Percentiles rank a stretch among this genome's conserved stretches.
Conservation (phyloP, 208 protist species). For the Acanthamoeba sp. region DNA sequence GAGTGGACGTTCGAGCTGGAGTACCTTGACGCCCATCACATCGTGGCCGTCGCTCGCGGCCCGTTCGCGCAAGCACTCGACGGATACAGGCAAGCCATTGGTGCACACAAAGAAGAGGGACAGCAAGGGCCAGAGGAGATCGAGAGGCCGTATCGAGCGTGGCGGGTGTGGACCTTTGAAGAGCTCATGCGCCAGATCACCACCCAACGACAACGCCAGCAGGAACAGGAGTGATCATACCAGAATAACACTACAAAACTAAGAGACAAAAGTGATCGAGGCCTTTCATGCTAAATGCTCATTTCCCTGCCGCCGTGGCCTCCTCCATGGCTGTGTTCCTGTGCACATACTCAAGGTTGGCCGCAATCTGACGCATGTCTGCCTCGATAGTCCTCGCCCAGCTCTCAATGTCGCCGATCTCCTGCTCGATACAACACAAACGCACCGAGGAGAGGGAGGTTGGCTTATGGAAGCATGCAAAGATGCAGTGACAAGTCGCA, state of each 20-base stretch:
- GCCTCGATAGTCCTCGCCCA: conserved; percentile 72
- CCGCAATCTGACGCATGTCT: conserved; percentile 72
- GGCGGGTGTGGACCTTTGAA: conserved; percentile 44
- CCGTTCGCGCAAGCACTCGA: conserved; percentile 56
- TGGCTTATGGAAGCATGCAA: not conserved
- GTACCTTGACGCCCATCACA: conserved; percentile 6
- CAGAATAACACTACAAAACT: too few relatives aligned
- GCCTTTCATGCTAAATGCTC: not conserved
- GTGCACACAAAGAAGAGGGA: not conserved
- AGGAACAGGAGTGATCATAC: not conserved
- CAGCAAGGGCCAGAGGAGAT: not conserved
- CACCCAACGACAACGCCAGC: not conserved
- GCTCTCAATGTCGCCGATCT: conserved; percentile 77
- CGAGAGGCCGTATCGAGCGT: not conserved
- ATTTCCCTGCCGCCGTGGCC: not conserved
- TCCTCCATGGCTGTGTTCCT: conserved; percentile 68
- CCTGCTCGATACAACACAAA: not conserved
- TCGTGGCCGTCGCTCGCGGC: conserved; percentile 59
- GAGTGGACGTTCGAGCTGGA: conserved; percentile 71
- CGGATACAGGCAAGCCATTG: not conserved
- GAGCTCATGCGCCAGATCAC: conserved; percentile 5
- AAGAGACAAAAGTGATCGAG: not conserved
- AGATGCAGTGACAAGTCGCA: too few relatives aligned
- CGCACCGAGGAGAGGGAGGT: not conserved
- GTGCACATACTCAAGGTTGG: conserved; percentile 75